Evolutionary conservation across 495 filamentous ascomycete genomes (phyloP), one percentile per base, ranked within the genome.

Genomic region (Trichoderma gamsii): DNA sequence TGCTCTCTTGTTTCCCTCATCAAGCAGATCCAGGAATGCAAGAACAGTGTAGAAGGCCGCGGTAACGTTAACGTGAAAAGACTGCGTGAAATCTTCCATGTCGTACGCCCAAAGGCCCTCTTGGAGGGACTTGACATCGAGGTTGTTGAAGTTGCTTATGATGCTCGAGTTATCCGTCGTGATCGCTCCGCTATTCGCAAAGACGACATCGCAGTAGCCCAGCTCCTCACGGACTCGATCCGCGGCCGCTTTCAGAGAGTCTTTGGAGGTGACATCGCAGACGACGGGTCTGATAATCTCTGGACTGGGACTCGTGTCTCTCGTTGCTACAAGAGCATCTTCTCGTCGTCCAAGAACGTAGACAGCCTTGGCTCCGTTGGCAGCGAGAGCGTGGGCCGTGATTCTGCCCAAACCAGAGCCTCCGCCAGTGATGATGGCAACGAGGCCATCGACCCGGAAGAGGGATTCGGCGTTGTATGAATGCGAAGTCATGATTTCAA

Each of bases 341-440:
- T 78, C 72, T 27, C 87, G 82, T 4, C 90, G 80, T 32, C 88
- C 89, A 56, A 90, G 72, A 71, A 92, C 86, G 79, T 90, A 92
- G 64, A 92, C 84, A 71, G 85, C 87, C 16, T 72, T 70, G 1
- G 89, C 89, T 13, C 90, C 90, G 70, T 89, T 87, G 64, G 71
- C 63, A 4, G 81, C 87, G 9, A 92, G 83, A 41, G 87, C 87
- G 66, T 80, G 80, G 1, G 89, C 81, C 81, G 90, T 90, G 76
- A 83, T 85, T 3, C 83, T 75, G 15, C 88, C 89, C 70, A 91
- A 87, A 5, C 88, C 88, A 88, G 76, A 78, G 35, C 81, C 82
- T 21, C 81, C 82, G 12, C 82, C 81, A 4, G 83, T 85, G 29
- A 85, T 79, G n/a, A 84, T 79, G 25, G 78, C 81, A 2, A 86